phyloP scores from a whole-genome alignment of 768 basidiomycete genomes.

The Glaciozyma martinii region DNA sequence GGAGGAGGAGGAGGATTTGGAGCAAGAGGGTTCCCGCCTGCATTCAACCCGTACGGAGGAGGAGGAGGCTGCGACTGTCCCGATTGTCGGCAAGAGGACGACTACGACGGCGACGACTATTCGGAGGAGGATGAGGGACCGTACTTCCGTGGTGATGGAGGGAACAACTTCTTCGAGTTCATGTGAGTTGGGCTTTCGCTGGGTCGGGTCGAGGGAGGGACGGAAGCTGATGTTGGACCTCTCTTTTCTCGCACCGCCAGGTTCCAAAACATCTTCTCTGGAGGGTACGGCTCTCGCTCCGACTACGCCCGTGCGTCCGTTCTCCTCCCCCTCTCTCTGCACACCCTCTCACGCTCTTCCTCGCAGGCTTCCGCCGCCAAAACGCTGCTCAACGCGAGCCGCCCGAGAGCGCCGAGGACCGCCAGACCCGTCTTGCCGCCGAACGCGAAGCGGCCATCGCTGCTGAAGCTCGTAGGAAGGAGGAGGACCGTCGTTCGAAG shows the following conservation, averaged over 20 bases:
- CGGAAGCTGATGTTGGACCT: slow-evolving; percentile 42
- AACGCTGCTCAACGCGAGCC: background rate
- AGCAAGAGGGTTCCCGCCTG: background rate
- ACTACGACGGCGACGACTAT: slow-evolving; percentile 37
- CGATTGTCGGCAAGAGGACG: slow-evolving; percentile 39
- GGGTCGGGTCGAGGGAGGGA: no score
- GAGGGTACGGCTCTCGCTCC: slow-evolving; percentile 47
- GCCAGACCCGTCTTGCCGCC: no score
- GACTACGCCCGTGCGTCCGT: slow-evolving; percentile 40
- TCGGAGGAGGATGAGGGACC: slow-evolving; percentile 36
- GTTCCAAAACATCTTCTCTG: slow-evolving; percentile 46
- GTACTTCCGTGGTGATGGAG: no score
- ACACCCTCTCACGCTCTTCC: no score
- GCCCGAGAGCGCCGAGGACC: background rate
- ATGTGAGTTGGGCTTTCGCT: slow-evolving; percentile 1
- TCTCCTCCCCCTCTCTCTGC: no score
- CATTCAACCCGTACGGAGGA: background rate
- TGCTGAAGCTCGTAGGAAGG: slow-evolving; percentile 48
- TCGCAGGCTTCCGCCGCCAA: no score
- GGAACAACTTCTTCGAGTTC: background rate
- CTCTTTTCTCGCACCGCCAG: slow-evolving; percentile 36
- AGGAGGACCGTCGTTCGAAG: slow-evolving; percentile 33
- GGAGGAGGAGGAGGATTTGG: background rate
- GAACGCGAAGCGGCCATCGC: slow-evolving; percentile 42
- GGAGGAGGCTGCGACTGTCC: background rate